Percentiles rank a stretch among this genome's conserved stretches.
phyloP scores from a whole-genome alignment of 345 rosid genomes.

The Mercurialis annua region DNA sequence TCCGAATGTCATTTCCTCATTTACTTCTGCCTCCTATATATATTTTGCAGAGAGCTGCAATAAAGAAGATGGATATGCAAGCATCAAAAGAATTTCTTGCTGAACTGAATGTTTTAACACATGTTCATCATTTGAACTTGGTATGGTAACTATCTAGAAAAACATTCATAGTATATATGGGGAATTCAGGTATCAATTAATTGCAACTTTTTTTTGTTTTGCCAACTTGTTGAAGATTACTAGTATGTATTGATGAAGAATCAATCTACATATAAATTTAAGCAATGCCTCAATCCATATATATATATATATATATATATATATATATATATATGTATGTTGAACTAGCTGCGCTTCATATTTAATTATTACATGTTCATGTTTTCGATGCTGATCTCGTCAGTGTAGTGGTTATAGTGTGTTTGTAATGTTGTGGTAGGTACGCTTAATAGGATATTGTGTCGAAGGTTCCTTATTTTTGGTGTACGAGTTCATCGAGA shows the following conservation, averaged over 20 bases:
- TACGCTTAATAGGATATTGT: constrained; percentile 89
- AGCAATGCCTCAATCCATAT: too few relatives aligned
- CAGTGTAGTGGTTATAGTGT: background rate
- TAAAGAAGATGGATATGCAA: constrained; percentile 98
- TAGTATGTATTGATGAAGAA: too few relatives aligned
- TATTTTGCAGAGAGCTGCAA: constrained; percentile 74
- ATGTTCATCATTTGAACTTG: constrained; percentile 94
- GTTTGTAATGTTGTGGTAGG: constrained; percentile 37
- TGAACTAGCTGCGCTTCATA: too few relatives aligned
- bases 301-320: too few relatives aligned
- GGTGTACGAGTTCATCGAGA: constrained; percentile 83
- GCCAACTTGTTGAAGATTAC: background rate
- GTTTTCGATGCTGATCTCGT: background rate
- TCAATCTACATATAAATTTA: too few relatives aligned
- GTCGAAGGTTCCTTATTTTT: constrained; percentile 87
- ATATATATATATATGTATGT: too few relatives aligned
- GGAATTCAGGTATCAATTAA: too few relatives aligned
- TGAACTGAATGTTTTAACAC: constrained; percentile 82
- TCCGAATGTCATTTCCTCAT: too few relatives aligned
- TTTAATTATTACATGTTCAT: background rate
- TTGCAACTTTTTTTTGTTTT: background rate
- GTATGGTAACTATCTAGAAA: constrained; percentile 23
- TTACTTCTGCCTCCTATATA: background rate
- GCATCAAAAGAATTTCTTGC: constrained; percentile 89
- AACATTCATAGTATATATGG: too few relatives aligned